Conservation (phyloP, 2,329 filamentous ascomycete species). For the Talaromyces rugulosus region DNA sequence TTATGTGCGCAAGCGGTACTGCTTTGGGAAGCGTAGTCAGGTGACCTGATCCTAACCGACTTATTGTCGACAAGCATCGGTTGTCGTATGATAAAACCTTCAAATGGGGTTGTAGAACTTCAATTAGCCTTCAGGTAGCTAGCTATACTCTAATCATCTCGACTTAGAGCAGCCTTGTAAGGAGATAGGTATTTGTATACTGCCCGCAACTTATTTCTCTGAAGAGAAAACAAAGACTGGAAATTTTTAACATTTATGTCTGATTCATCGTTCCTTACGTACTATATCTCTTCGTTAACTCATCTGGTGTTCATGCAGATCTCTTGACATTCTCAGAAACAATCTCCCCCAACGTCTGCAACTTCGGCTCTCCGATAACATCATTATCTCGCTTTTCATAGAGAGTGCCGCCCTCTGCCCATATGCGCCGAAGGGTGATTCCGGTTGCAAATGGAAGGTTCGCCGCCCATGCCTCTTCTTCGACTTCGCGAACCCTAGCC, state of each 20-base stretch:
- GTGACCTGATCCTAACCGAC: too few relatives aligned
- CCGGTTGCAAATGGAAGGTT: slow-evolving; percentile 50
- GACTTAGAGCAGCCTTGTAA: background rate
- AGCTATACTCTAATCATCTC: background rate
- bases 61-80: too few relatives aligned
- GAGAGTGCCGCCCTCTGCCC: slow-evolving; percentile 67
- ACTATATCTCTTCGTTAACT: background rate
- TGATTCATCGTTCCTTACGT: background rate
- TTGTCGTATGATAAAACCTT: too few relatives aligned
- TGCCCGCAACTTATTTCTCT: background rate
- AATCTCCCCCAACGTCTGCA: slow-evolving; percentile 51
- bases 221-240: too few relatives aligned
- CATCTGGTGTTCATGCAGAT: background rate
- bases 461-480: slow-evolving; percentile 57
- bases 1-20: too few relatives aligned
- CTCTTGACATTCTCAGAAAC: slow-evolving; percentile 28
- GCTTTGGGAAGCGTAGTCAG: too few relatives aligned
- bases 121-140: too few relatives aligned
- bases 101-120: too few relatives aligned
- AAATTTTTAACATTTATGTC: background rate
- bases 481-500: slow-evolving; percentile 51
- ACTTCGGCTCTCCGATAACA: slow-evolving; percentile 49
- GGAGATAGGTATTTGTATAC: background rate
- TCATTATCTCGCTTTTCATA: slow-evolving; percentile 67
- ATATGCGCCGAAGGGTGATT: slow-evolving; percentile 64